Base-by-base conservation (phyloP, 768 basidiomycete genomes). In the Pisolithus albus region DNA sequence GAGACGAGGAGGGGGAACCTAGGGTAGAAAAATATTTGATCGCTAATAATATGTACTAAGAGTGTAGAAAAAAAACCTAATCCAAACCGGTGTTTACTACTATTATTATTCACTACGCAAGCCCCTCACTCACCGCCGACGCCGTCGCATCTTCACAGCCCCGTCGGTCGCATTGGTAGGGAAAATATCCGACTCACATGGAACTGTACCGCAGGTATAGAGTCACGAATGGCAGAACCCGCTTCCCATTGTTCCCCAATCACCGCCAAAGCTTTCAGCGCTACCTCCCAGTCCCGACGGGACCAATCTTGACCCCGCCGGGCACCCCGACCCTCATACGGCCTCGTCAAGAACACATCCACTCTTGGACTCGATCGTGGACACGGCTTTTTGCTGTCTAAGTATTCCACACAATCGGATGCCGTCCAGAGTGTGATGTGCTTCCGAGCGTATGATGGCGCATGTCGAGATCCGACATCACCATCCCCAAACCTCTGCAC, bases 221-320 rank as follows among this genome's bases (percentile, higher is more conserved):
- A 80, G 54, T 77, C 77, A 5, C 61, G 55, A 34, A 89, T 71
- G 40, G 85, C 71, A n/a, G 70, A 73, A 8, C 61, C 67, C 47
- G 86, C 82, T 4, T 65, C 67, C 78, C 83, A 88, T 23, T 62
- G 56, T 1, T 63, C 66, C 1, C 78, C 84, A 37, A 87, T 66
- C 24, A 61, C 62, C 30, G 62, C 66, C 60, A 91, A 58, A 46
- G 70, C 72, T 7, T 58, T 58, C 52, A 85, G 62, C 26, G 70
- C 77, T 11, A 76, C 70, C 56, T 75, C 70, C 88, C 88, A 91
- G 58, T 83, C 85, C 47, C 73, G 69, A 43, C 78, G 71, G 11
- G 83, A 73, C 87, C 87, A 92, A 56, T 90, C 85, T 59, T 81
- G 78, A 2, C 88, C 88, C n/a, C 77, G 68, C 43, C 86, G 76